Evolutionary conservation across 345 rosid genomes (phyloP).

Genomic region (Corchorus capsularis): DNA sequence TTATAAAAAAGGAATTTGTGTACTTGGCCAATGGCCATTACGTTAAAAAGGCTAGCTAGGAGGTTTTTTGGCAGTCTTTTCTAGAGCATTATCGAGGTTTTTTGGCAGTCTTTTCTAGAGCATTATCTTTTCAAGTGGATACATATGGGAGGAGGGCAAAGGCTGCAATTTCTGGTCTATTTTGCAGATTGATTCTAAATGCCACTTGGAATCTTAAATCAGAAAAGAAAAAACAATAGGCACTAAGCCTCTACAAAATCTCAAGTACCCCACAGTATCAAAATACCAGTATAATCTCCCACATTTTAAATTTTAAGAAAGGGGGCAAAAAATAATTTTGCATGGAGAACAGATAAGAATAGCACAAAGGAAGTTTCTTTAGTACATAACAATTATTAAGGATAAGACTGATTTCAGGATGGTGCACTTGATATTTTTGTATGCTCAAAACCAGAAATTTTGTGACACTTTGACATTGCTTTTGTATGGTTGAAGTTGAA

Average conservation of each 20-base stretch:
- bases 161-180: not conserved
- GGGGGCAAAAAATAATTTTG: not conserved
- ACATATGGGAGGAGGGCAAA: not conserved
- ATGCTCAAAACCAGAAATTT: not conserved
- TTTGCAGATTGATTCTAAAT: not conserved
- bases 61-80: not conserved
- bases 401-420: conserved; percentile 23
- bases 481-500: not conserved
- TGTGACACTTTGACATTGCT: not conserved
- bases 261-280: conserved; percentile 20
- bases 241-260: conserved; percentile 16
- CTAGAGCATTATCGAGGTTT: not conserved
- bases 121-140: not conserved
- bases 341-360: conserved; percentile 22
- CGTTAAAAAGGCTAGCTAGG: too few species aligned
- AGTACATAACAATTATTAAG: not conserved
- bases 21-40: not conserved
- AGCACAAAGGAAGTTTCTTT: conserved; percentile 9
- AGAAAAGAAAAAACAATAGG: conserved; percentile 7
- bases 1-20: not conserved
- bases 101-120: not conserved
- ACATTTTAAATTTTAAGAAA: not conserved
- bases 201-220: not conserved
- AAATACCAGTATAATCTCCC: conserved; percentile 1
- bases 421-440: conserved; percentile 8